Percentiles rank a stretch among this genome's conserved stretches.
phyloP scores from a whole-genome alignment of 2,329 filamentous ascomycete genomes.

The Penicillium brasilianum region DNA sequence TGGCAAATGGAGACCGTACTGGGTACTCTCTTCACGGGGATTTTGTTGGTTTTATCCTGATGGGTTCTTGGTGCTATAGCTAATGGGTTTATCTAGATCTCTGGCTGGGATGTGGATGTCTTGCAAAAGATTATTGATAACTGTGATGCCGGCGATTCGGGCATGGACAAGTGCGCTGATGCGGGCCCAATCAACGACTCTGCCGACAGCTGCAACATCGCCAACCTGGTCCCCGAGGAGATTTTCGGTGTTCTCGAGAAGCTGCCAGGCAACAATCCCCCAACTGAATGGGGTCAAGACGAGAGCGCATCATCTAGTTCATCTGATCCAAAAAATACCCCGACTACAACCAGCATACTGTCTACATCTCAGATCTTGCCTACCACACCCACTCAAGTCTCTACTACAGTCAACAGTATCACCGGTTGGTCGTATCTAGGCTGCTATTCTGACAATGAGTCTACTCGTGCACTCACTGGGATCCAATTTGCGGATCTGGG shows the following conservation, averaged over 20 bases:
- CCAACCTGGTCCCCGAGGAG: constrained; percentile 19
- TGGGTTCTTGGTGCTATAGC: not conserved
- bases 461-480: constrained; percentile 44
- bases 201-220: constrained; percentile 20
- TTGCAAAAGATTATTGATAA: constrained; percentile 25
- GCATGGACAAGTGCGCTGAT: constrained; percentile 24
- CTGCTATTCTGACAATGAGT: constrained; percentile 51
- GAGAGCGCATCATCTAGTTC: constrained; percentile 1
- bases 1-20: constrained; percentile 23
- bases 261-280: constrained; percentile 22
- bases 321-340: constrained; percentile 1
- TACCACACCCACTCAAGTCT: not conserved
- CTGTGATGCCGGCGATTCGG: constrained; percentile 20
- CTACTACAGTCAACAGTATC: not conserved
- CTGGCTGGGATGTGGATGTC: constrained; percentile 22
- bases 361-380: constrained; percentile 1
- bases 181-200: constrained; percentile 19
- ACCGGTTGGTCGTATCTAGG: constrained; percentile 31
- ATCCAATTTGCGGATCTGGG: constrained; percentile 50
- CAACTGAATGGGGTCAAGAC: constrained; percentile 24
- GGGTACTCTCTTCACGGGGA: constrained; percentile 24
- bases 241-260: constrained; percentile 22
- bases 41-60: constrained; percentile 16
- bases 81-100: constrained; percentile 13
- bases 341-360: constrained; percentile 5